These are phyloP conservation scores for Phytophthora constricta DNA, from an alignment of 352 stramenopile species.

Conservation along the genomic window DNA sequence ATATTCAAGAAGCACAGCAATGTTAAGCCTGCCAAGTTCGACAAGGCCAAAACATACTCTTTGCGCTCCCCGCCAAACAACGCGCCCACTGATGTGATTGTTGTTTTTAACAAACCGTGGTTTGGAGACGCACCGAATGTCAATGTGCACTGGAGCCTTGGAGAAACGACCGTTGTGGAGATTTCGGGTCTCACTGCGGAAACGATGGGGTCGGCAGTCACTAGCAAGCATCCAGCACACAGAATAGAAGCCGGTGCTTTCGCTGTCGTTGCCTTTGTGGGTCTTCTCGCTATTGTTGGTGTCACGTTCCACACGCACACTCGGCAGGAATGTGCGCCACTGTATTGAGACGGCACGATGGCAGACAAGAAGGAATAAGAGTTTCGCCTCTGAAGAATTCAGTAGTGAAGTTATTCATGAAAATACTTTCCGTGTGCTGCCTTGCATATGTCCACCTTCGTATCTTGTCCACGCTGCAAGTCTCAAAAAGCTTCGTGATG, in stretches of 20 bases:
- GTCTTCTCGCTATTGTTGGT: neutral
- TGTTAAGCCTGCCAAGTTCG: constrained; percentile 32
- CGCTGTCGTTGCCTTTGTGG: constrained; percentile 4
- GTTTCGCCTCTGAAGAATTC: neutral
- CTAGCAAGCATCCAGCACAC: neutral
- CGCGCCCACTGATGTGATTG: constrained; percentile 20
- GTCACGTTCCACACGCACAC: neutral
- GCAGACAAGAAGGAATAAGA: neutral
- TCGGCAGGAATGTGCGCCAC: neutral
- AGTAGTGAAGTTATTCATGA: too few species aligned
- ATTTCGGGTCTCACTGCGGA: constrained; percentile 1
- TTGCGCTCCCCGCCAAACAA: constrained; percentile 14
- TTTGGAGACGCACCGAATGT: constrained; percentile 29
- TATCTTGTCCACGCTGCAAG: too few species aligned
- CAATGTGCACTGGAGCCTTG: constrained; percentile 22
- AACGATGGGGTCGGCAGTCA: neutral
- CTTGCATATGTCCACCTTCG: too few species aligned
- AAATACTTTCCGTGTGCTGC: too few species aligned
- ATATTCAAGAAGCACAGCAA: constrained; percentile 39
- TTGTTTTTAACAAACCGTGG: constrained; percentile 30
- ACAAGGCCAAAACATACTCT: constrained; percentile 33
- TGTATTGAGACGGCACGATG: neutral
- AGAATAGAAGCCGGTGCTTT: neutral
- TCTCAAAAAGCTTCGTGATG: too few species aligned
- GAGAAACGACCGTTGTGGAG: constrained; percentile 18